Evolutionary conservation across 23 red algal genomes (phyloP).

Genomic region (Chondrus crispus): DNA sequence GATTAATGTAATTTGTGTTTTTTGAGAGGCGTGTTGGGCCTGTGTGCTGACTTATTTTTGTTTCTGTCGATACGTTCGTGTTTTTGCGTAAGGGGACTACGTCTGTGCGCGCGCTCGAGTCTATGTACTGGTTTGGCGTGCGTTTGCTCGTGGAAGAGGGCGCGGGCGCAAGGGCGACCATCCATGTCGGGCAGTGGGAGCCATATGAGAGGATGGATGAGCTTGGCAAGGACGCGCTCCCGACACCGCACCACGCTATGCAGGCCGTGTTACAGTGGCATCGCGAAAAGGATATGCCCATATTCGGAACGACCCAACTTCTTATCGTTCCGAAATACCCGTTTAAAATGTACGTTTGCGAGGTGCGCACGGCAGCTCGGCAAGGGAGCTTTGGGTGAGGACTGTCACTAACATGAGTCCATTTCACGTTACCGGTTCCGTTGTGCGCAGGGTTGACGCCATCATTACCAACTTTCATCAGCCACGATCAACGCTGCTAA

Average conservation of each 20-base stretch:
- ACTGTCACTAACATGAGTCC: not conserved
- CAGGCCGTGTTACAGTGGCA: slow-evolving; percentile 24
- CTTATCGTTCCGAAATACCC: slow-evolving; percentile 92
- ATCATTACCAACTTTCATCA: slow-evolving; percentile 98
- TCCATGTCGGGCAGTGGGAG: slow-evolving; percentile 78
- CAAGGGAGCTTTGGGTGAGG: not conserved
- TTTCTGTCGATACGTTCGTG: too few relatives aligned
- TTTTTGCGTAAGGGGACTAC: slow-evolving; percentile 90
- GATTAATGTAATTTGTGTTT: too few relatives aligned
- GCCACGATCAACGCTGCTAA: slow-evolving; percentile 89
- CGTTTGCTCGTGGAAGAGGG: slow-evolving; percentile 14
- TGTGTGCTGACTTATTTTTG: too few relatives aligned
- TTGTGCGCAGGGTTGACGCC: slow-evolving; percentile 54
- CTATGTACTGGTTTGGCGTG: slow-evolving; percentile 91
- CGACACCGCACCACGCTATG: slow-evolving; percentile 26
- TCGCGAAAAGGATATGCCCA: not conserved
- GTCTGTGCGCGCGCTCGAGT: slow-evolving; percentile 85
- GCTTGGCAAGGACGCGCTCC: not conserved
- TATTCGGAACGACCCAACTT: slow-evolving; percentile 67
- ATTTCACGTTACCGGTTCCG: not conserved
- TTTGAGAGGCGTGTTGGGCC: too few relatives aligned
- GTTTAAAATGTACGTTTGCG: slow-evolving; percentile 50
- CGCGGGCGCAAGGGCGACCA: not conserved
- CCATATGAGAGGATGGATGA: slow-evolving; percentile 57
- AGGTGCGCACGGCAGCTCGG: not conserved